Base-by-base conservation (phyloP, 768 basidiomycete genomes). In the Lentinula lateritia region DNA sequence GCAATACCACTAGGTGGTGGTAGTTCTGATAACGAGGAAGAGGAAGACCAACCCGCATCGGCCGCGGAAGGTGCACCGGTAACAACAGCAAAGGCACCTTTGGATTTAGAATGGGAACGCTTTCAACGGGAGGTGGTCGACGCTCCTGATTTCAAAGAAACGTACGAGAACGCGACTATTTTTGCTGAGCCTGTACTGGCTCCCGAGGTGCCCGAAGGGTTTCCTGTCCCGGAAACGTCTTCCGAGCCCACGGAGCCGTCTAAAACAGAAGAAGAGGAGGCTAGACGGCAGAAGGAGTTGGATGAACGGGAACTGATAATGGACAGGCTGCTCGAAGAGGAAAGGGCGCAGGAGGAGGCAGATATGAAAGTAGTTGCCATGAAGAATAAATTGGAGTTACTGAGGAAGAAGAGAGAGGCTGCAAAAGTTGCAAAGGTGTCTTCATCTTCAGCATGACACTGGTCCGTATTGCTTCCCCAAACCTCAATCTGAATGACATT, bases 291-390 rank as follows among this genome's bases (percentile, higher is more conserved):
- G 65, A 87, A 79, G 71, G 86, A 87, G 66, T 78, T 77, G 68
- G 90, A 93, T 23, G 92, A 93, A 58, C 79, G 83, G 53, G 91
- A 93, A 66, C 73, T 93, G 62, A 93, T 93, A 48, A 90, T 93
- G 87, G 92, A 93, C 72, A 81, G 92, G 59, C 72, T 93, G 52
- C 62, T 92, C 70, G 92, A 93, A 35, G 92, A 94, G 74, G 92
- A 94, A 71, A 81, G 86, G 60, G 88, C 87, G 36, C 92, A 94
- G 75, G 92, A 94, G 69, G 92, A 93, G 69, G 92, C 91, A 5
- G 92, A 94, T 69, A 85, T 85, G 75, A 85, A 84, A 57, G 91
- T 92, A 9, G 69, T 70, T 8, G 66, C 80, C 46, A 79, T 93
- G 74, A 92, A 88, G 73, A 83, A 74, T 50, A 80, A 80, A 66